Evolutionary conservation across 768 basidiomycete species (phyloP), one percentile per base, ranked within the genome.

Genomic region (Lactifluus hygrophoroides): DNA sequence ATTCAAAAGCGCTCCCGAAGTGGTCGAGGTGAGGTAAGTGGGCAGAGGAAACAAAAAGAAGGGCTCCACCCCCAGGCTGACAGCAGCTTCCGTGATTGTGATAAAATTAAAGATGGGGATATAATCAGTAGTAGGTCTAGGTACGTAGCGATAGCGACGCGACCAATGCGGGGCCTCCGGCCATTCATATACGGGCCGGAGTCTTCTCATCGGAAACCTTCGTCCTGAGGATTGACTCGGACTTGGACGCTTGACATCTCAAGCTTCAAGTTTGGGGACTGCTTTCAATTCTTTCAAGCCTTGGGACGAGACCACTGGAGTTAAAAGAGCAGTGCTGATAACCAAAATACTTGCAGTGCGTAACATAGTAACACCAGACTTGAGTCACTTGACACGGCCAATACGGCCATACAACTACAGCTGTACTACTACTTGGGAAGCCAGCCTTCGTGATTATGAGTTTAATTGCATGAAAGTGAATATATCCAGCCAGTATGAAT

Each of bases 101-200:
- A 27, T 38, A 35, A 27, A 9, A 21, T 28, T 45, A 17, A 35
- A 51, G 28, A 50, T 43, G 32, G 21, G 25, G 47, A 56, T 43
- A n/a, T 40, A 25, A 43, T 43, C 27, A 9, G 0, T 1, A 10
- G 11, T 23, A 10, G 13, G 34, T 37, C n/a, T n/a, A n/a, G 40
- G 38, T 46, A 37, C 54, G 54, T 56, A 56, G 47, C 17, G 47
- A 50, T 50, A 50, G 55, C 48, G 55, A 56, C 44, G 23, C 13
- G 44, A 27, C 17, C 21, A 16, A 17, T 17, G 45, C 10, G 25
- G 34, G 5, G 17, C 17, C 17, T 25, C 23, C 14, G 16, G 32
- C 44, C 40, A 21, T 27, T 35, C 25, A 27, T 34, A 46, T 37
- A 40, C 10, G 17, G 10, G 16, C 30, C 42, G 25, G 14, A 10